Percentiles rank a stretch among this genome's conserved stretches.
Evolutionary conservation across 176 grass and related monocot species (phyloP).

Genomic region (Aechmea fasciata): DNA sequence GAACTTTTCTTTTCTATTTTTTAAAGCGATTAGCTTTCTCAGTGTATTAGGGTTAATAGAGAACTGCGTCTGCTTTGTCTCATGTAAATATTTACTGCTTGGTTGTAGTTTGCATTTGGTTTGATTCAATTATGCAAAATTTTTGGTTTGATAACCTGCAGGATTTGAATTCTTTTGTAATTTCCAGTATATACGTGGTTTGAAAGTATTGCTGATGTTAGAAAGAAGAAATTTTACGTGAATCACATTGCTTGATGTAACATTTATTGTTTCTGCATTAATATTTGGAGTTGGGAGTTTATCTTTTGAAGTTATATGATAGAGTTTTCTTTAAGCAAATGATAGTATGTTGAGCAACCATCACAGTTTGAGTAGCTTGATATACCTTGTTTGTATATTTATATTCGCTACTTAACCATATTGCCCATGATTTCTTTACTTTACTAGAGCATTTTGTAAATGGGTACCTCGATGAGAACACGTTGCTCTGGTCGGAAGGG

Average conservation of each 20-base stretch:
- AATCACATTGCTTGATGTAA: too few relatives aligned
- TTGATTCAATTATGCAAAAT: too few relatives aligned
- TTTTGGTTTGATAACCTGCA: too few relatives aligned
- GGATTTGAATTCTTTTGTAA: too few relatives aligned
- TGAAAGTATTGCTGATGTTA: too few relatives aligned
- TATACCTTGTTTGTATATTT: neutral
- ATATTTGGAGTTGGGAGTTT: too few relatives aligned
- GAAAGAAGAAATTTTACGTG: too few relatives aligned
- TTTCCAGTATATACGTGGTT: too few relatives aligned
- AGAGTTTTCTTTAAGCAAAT: neutral
- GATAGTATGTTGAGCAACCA: neutral
- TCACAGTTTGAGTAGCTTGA: too few relatives aligned
- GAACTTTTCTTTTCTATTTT: conserved; percentile 7
- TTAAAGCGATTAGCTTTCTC: neutral
- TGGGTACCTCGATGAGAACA: conserved; percentile 53
- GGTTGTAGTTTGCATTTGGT: neutral
- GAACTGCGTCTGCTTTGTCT: neutral
- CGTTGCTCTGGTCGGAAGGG: conserved; percentile 80
- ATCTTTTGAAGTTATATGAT: neutral
- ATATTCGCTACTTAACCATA: neutral
- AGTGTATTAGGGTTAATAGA: conserved; percentile 7
- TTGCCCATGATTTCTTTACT: conserved; percentile 4
- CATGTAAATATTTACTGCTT: neutral
- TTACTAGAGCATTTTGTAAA: conserved; percentile 58
- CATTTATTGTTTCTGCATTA: too few relatives aligned